Percentiles rank a stretch among this genome's conserved stretches.
phyloP scores from a whole-genome alignment of 352 stramenopile species.

The Globisporangium orthogonon region DNA sequence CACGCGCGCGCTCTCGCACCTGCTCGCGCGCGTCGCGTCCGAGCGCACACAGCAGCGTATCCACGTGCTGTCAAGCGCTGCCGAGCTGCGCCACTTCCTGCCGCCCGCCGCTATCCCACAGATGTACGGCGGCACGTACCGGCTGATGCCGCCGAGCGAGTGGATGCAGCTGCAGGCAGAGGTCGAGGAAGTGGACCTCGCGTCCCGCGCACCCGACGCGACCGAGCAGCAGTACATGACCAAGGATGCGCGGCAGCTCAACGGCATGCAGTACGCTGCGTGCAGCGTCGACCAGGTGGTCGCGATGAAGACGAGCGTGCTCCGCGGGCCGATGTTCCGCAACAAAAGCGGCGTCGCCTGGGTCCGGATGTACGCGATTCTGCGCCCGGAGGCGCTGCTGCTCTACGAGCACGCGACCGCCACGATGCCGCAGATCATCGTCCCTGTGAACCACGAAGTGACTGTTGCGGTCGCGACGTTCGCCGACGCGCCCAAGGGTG shows the following conservation, averaged over 20 bases:
- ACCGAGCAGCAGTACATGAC: constrained; percentile 50
- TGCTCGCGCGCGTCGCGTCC: constrained; percentile 43
- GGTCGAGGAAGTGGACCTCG: constrained; percentile 61
- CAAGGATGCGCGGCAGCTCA: constrained; percentile 46
- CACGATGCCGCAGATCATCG: constrained; percentile 64
- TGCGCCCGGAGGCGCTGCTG: constrained; percentile 64
- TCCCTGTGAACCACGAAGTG: constrained; percentile 64
- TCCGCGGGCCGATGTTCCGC: constrained; percentile 55
- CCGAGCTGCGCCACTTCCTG: constrained; percentile 49
- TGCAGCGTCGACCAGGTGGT: constrained; percentile 58
- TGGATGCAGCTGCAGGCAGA: constrained; percentile 72
- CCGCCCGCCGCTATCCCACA: constrained; percentile 38
- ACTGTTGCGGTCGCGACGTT: constrained; percentile 36
- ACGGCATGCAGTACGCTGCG: constrained; percentile 78
- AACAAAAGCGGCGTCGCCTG: constrained; percentile 68
- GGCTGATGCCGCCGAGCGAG: constrained; percentile 34
- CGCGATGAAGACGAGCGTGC: constrained; percentile 63
- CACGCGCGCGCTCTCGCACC: constrained; percentile 41
- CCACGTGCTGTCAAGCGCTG: constrained; percentile 30
- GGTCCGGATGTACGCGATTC: constrained; percentile 61
- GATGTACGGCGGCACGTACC: constrained; percentile 56
- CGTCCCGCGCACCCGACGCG: constrained; percentile 20
- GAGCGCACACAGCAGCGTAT: constrained; percentile 43
- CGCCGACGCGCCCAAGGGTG: constrained; percentile 37
- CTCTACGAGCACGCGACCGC: constrained; percentile 57